A percentile compares a stretch with the other conserved stretches of the same genome.
Conservation (phyloP, 2,329 filamentous ascomycete genomes). For the Nakataea oryzae region DNA sequence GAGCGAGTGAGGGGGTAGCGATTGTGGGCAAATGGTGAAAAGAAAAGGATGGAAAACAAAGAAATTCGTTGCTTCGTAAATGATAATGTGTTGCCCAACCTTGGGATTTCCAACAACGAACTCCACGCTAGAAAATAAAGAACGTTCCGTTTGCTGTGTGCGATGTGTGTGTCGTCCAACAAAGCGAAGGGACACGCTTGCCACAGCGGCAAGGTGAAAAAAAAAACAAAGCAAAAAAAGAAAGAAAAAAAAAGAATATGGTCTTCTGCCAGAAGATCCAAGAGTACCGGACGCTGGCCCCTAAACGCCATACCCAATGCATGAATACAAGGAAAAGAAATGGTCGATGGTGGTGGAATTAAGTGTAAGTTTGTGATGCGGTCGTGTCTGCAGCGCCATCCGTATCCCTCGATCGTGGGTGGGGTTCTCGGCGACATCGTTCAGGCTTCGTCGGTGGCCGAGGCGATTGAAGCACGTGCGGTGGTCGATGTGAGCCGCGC, state of each 20-base stretch:
- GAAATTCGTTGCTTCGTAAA: not conserved
- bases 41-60: not conserved
- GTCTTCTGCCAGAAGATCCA: not conserved
- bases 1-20: not conserved
- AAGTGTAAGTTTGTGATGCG: not conserved
- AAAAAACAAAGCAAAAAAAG: not conserved
- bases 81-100: not conserved
- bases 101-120: not conserved
- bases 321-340: not conserved
- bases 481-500: too few species aligned
- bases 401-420: not conserved
- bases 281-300: not conserved
- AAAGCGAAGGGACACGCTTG: not conserved
- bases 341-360: too few species aligned
- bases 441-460: not conserved
- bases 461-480: not conserved
- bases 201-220: not conserved
- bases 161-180: not conserved
- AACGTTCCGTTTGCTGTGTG: not conserved
- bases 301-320: not conserved
- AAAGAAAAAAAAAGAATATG: not conserved
- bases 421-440: not conserved
- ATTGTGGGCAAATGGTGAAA: not conserved
- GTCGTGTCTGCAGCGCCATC: not conserved
- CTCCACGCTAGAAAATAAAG: constrained; percentile 1